Evolutionary conservation across 176 grass and related monocot genomes (phyloP).

Genomic region (Hyparrhenia diplandra): DNA sequence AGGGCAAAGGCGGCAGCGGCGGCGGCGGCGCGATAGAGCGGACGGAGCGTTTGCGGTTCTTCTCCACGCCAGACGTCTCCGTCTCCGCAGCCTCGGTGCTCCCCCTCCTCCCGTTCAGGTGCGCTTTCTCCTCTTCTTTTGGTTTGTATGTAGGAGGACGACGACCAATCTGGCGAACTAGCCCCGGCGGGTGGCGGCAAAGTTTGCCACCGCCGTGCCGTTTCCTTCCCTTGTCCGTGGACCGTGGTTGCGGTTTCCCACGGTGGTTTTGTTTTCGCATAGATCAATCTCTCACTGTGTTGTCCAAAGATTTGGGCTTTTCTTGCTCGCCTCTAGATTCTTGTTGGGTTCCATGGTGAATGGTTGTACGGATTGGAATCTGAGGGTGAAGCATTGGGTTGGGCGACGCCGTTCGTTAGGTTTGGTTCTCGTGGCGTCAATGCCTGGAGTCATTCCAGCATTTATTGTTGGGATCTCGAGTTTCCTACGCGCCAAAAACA

Average conservation of each 20-base stretch:
- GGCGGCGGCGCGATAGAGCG: not conserved
- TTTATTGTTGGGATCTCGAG: not conserved
- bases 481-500: not conserved
- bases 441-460: not conserved
- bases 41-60: not conserved
- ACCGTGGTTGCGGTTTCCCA: not conserved
- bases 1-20: not conserved
- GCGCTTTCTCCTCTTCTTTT: no score
- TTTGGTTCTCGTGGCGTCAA: not conserved
- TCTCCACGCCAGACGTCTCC: not conserved
- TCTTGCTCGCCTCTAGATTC: not conserved
- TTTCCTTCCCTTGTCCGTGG: not conserved
- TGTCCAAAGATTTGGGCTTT: not conserved
- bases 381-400: not conserved
- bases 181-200: no score
- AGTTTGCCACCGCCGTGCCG: not conserved
- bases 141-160: no score
- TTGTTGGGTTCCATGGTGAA: not conserved
- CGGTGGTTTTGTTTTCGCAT: not conserved
- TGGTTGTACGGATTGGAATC: not conserved
- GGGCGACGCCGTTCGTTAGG: not conserved
- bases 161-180: slow-evolving; percentile 15
- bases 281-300: not conserved
- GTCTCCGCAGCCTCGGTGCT: not conserved
- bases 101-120: not conserved